A percentile compares a stretch with the other conserved stretches of the same genome.
phyloP scores from a whole-genome alignment of 306 rosid genomes.

The Cicer chorassanicum region DNA sequence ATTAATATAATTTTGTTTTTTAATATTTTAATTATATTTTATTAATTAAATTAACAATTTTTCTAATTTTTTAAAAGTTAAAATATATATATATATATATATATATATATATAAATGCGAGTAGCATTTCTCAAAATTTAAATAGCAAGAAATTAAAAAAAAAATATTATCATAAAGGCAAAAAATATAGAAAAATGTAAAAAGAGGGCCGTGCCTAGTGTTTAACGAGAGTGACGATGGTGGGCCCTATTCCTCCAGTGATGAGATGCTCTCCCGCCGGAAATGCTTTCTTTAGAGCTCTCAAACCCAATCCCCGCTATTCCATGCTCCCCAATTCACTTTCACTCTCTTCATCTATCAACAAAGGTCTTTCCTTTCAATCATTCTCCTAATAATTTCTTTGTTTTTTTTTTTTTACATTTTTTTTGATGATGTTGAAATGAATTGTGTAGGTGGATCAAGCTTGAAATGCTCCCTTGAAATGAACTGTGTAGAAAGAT shows the following conservation, averaged over 20 bases:
- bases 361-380: slow-evolving; percentile 45
- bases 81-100: too few relatives aligned
- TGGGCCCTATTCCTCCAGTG: slow-evolving; percentile 50
- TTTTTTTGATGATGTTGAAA: neutral
- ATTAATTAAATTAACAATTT: too few relatives aligned
- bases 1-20: too few relatives aligned
- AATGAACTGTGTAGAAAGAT: too few relatives aligned
- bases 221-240: slow-evolving; percentile 48
- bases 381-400: neutral
- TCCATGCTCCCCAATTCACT: slow-evolving; percentile 37
- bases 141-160: too few relatives aligned
- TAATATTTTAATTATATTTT: too few relatives aligned
- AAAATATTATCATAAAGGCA: too few relatives aligned
- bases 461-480: too few relatives aligned
- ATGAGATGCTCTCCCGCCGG: slow-evolving; percentile 55
- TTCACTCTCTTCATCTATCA: slow-evolving; percentile 48
- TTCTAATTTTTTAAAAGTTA: too few relatives aligned
- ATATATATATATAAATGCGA: too few relatives aligned
- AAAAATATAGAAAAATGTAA: too few relatives aligned
- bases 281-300: slow-evolving; percentile 52
- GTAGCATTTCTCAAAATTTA: too few relatives aligned
- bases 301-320: slow-evolving; percentile 52
- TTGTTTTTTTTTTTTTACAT: neutral
- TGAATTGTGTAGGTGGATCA: slow-evolving; percentile 29
- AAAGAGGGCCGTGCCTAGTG: neutral